phyloP scores from a whole-genome alignment of 306 rosid genomes.

The Fragaria vesca region DNA sequence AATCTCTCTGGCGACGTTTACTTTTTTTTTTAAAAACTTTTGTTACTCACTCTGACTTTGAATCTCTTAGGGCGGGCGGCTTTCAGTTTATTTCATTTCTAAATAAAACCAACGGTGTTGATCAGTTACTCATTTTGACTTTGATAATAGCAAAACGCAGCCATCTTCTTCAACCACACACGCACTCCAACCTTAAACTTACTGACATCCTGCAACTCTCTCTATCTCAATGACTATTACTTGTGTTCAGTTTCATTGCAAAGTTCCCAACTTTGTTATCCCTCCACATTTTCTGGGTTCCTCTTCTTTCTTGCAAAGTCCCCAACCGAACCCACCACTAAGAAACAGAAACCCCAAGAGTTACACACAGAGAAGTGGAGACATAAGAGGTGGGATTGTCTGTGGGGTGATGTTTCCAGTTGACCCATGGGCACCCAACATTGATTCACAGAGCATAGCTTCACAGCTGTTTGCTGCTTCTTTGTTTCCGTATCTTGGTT shows the following conservation, averaged over 20 bases:
- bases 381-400: constrained; percentile 29
- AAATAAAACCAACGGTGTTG: neutral
- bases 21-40: too few species aligned
- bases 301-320: constrained; percentile 14
- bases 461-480: constrained; percentile 84
- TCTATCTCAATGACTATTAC: constrained; percentile 11
- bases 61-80: too few species aligned
- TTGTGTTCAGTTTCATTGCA: constrained; percentile 27
- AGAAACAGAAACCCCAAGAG: constrained; percentile 17
- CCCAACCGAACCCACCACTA: constrained; percentile 13
- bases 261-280: constrained; percentile 23
- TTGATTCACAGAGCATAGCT: constrained; percentile 86
- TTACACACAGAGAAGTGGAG: constrained; percentile 16
- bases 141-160: neutral
- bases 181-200: neutral
- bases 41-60: too few species aligned
- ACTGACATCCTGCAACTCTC: neutral
- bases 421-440: constrained; percentile 90
- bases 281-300: constrained; percentile 34
- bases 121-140: neutral
- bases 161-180: constrained; percentile 10
- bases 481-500: constrained; percentile 77
- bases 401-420: constrained; percentile 56
- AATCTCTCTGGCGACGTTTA: constrained; percentile 1
- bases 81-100: too few species aligned